A percentile compares a stretch with the other conserved stretches of the same genome.
These are phyloP conservation scores for Cercophora newfieldiana DNA, from an alignment of 495 filamentous ascomycete genomes.

Conservation along the genomic window DNA sequence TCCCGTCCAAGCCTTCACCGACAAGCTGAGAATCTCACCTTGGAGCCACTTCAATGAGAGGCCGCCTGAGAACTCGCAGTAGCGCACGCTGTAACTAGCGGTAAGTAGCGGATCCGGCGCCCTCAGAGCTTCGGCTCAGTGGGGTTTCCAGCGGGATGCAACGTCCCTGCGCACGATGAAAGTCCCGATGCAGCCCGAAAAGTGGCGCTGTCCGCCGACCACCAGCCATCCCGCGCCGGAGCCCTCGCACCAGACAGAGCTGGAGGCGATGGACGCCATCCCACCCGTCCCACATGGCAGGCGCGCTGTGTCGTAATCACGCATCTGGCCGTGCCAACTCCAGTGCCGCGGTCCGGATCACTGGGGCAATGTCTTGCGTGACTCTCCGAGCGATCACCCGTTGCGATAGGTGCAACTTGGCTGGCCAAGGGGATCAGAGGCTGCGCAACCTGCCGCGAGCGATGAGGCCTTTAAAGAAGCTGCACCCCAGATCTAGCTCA, in stretches of 20 bases:
- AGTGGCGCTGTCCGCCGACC: background rate
- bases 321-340: background rate
- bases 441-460: background rate
- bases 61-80: background rate
- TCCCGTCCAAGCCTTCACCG: background rate
- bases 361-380: background rate
- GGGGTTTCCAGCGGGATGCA: background rate
- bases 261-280: background rate
- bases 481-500: slow-evolving; percentile 1
- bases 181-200: background rate
- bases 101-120: background rate
- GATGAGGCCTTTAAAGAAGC: slow-evolving; percentile 1
- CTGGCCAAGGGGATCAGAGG: background rate
- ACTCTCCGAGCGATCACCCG: background rate
- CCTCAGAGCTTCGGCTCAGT: background rate
- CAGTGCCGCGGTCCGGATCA: background rate
- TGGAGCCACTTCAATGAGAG: background rate
- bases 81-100: background rate
- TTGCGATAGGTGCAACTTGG: background rate
- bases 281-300: background rate
- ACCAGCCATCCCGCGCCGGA: background rate
- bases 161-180: background rate
- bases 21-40: background rate
- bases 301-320: background rate
- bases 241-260: background rate